Percentiles rank a stretch among this genome's conserved stretches.
phyloP scores from a whole-genome alignment of 2,329 filamentous ascomycete species.

The Diaporthe australafricana region DNA sequence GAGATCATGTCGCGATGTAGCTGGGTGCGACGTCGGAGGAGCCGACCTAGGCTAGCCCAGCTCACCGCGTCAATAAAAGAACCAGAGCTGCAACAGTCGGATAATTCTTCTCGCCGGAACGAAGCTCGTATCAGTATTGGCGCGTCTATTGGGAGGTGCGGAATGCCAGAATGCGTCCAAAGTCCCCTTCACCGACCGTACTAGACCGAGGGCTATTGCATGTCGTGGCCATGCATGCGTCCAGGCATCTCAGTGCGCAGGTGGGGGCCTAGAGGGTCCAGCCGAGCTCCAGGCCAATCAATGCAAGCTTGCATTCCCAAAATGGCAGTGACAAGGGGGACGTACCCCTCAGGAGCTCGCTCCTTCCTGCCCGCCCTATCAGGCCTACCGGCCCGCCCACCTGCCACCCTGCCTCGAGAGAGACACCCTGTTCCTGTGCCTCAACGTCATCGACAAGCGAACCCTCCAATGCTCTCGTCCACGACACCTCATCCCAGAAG shows the following conservation, averaged over 20 bases:
- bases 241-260: neutral
- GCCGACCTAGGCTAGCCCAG: neutral
- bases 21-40: neutral
- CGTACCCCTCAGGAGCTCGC: slow-evolving; percentile 4
- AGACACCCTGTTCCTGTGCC: neutral
- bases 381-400: neutral
- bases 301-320: neutral
- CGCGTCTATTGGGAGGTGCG: neutral
- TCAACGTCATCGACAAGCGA: slow-evolving; percentile 6
- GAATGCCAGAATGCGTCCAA: neutral
- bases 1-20: neutral
- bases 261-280: neutral
- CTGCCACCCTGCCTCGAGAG: neutral
- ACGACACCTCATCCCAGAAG: neutral
- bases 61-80: slow-evolving; percentile 1
- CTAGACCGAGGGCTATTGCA: neutral
- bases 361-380: neutral
- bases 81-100: neutral
- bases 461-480: neutral
- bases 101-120: neutral
- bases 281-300: slow-evolving; percentile 6
- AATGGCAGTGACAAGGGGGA: neutral
- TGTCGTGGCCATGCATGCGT: neutral
- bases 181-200: neutral
- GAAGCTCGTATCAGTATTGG: slow-evolving; percentile 6